Base-by-base conservation (phyloP, 495 filamentous ascomycete genomes). In the Apiosordaria backusii region DNA sequence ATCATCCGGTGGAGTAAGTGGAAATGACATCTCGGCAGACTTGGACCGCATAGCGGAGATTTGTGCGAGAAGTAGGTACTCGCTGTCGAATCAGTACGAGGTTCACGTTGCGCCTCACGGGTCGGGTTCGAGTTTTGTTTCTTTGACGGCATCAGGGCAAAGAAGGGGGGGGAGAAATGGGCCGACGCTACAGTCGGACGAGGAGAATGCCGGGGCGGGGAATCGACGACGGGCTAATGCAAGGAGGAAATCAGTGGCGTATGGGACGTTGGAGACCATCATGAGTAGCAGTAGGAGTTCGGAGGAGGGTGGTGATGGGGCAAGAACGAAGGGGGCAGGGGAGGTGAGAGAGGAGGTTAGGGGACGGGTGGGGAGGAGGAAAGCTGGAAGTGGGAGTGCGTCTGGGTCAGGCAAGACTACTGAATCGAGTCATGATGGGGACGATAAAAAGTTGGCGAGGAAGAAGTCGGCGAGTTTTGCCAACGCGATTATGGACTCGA, bases 1-100 rank as follows among this genome's bases (percentile, higher is more conserved):
- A 53, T 4, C 50, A 53, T 3, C 50, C 4, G 19, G 4, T 4
- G 22, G 16, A 23, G 1, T n/a, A 55, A 3, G n/a, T n/a, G 10
- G 75, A 26, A 67, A 71, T 23, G 75, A 79, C 24, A 79, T 83
- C 55, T 65, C 71, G 21, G 76, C 80, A 5, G 84, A 85, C 64
- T 72, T 86, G 60, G 84, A 86, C 62, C 79, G 83, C 9, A 86
- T 86, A 64, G 84, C 84, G 5, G 84, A 86, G 67, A 85, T 86
- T 19, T 86, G 83, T 69, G 84, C 83, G 15, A 76, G 81, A 19
- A 84, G 81, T 10, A 78, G 80, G 52, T 85, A 84, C 70, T 83
- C 81, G 57, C 70, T 85, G 29, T 84, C 82, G 70, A 85, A 85
- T 70, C 83, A 86, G 63, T 86, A 86, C 65, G 83, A 86, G 58